Evolutionary conservation across 108 stramenopile genomes (phyloP).

Genomic region (Cyclotella cryptica): DNA sequence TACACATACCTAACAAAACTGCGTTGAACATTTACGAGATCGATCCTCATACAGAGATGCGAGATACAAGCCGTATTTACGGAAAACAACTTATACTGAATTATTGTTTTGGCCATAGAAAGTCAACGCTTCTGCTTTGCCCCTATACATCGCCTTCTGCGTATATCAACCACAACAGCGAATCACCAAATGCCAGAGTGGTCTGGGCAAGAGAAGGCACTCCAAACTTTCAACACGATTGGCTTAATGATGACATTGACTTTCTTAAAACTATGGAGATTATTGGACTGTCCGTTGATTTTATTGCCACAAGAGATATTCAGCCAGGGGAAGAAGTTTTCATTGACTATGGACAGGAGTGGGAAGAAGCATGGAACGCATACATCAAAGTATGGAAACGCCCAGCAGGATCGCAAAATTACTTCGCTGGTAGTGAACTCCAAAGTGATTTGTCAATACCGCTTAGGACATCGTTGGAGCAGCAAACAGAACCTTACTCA

Average conservation of each 20-base stretch:
- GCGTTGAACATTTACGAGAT: conserved; percentile 63
- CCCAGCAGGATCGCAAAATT: conserved; percentile 37
- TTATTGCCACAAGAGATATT: conserved; percentile 80
- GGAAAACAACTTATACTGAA: conserved; percentile 70
- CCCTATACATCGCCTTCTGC: conserved; percentile 65
- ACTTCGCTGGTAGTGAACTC: conserved; percentile 40
- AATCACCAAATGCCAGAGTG: conserved; percentile 48
- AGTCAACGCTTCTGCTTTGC: conserved; percentile 60
- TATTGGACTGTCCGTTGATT: conserved; percentile 69
- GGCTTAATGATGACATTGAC: conserved; percentile 46
- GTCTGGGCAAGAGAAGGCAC: conserved; percentile 48
- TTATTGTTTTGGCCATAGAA: conserved; percentile 78
- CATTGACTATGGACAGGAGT: conserved; percentile 79
- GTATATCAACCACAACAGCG: conserved; percentile 63
- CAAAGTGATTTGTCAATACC: conserved; percentile 50
- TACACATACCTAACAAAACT: conserved; percentile 64
- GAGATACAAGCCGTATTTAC: conserved; percentile 18
- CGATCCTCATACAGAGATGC: conserved; percentile 20
- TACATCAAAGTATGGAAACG: conserved; percentile 61
- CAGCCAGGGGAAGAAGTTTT: conserved; percentile 80
- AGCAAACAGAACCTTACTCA: conserved; percentile 69
- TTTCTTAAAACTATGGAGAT: conserved; percentile 35
- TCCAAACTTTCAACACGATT: conserved; percentile 43
- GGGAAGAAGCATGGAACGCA: conserved; percentile 84
- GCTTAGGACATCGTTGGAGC: conserved; percentile 68